Percentiles rank a stretch among this genome's conserved stretches.
These are phyloP conservation scores for Fistulinella prunicolor DNA, from an alignment of 768 basidiomycete genomes.

Conservation along the genomic window DNA sequence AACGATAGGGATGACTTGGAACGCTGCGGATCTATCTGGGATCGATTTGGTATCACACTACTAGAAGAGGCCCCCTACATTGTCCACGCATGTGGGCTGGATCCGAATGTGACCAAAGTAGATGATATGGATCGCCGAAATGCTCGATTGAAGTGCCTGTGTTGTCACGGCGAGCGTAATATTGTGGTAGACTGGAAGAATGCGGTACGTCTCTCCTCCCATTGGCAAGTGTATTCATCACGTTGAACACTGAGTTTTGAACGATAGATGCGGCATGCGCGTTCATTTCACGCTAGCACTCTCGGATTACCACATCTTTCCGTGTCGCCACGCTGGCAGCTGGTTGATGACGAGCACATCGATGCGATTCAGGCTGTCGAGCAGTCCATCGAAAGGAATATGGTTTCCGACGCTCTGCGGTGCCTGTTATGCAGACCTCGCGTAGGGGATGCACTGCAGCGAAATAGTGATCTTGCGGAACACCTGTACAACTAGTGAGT, in stretches of 20 bases:
- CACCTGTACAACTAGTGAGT: constrained; percentile 5
- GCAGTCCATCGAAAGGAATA: background rate
- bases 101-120: constrained; percentile 7
- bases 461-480: background rate
- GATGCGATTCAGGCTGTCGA: constrained; percentile 8
- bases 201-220: constrained; percentile 2
- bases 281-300: background rate
- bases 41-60: background rate
- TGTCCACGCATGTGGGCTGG: constrained; percentile 10
- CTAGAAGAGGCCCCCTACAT: constrained; percentile 12
- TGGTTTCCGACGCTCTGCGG: background rate
- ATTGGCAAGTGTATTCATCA: background rate
- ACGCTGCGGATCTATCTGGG: background rate
- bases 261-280: constrained; percentile 12
- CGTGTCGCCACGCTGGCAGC: constrained; percentile 7
- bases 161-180: background rate
- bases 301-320: background rate
- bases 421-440: constrained; percentile 11
- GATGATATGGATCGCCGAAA: constrained; percentile 13
- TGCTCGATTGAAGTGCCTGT: constrained; percentile 11
- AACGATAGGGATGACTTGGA: background rate
- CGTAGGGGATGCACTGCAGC: background rate
- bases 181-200: constrained; percentile 12
- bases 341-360: constrained; percentile 7
- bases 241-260: background rate